phyloP scores from a whole-genome alignment of 306 rosid species.

The Quercus robur region DNA sequence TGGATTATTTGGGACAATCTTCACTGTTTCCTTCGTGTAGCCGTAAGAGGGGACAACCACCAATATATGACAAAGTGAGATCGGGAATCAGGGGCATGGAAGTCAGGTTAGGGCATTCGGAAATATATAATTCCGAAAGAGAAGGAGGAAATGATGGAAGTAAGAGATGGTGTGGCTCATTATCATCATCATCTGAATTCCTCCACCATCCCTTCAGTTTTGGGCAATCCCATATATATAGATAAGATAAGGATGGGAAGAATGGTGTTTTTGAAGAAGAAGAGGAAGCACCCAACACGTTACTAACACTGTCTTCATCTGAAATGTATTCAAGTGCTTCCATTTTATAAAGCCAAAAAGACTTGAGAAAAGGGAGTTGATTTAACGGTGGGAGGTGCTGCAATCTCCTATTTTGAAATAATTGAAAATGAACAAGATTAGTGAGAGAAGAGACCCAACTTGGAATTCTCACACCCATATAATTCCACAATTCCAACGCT shows the following conservation, averaged over 20 bases:
- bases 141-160: too few relatives aligned
- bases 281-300: too few relatives aligned
- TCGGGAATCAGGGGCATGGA: too few relatives aligned
- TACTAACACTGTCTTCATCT: not conserved
- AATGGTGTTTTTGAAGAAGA: not conserved
- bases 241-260: slow-evolving; percentile 4
- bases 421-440: accelerated
- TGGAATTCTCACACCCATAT: too few relatives aligned
- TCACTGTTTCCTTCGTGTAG: too few relatives aligned
- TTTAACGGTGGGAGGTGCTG: not conserved
- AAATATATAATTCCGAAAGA: accelerated
- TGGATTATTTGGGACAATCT: too few relatives aligned
- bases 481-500: accelerated
- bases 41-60: too few relatives aligned
- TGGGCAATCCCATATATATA: not conserved
- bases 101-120: too few relatives aligned
- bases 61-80: too few relatives aligned
- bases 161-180: not conserved
- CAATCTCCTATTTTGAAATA: accelerated
- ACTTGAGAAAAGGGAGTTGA: not conserved
- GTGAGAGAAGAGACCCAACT: too few relatives aligned
- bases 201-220: slow-evolving; percentile 19
- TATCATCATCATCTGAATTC: not conserved
- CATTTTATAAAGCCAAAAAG: accelerated
- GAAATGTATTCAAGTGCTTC: not conserved